These are phyloP conservation scores for Grosmannia penicillata DNA, from an alignment of 2,329 filamentous ascomycete genomes.

Conservation along the genomic window DNA sequence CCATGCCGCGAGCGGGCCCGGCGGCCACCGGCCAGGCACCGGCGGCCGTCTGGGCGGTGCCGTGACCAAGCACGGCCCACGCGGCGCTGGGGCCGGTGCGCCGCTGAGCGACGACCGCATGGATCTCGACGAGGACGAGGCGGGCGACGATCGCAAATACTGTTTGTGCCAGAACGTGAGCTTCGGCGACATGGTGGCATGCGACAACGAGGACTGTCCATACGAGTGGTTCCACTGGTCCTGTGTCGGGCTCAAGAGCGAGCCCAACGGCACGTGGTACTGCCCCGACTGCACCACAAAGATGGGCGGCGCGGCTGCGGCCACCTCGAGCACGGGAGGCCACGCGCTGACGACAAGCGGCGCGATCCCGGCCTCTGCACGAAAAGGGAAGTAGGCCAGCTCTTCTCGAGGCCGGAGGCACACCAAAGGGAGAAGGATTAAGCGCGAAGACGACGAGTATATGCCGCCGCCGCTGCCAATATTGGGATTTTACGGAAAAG, in stretches of 20 bases:
- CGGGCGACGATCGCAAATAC: slow-evolving; percentile 66
- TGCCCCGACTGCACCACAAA: slow-evolving; percentile 46
- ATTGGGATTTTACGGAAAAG: no score
- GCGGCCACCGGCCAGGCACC: neutral
- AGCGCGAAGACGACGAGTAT: no score
- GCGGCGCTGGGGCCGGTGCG: slow-evolving; percentile 10
- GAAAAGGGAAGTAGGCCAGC: no score
- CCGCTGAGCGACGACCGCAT: slow-evolving; percentile 34
- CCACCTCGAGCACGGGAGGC: slow-evolving; percentile 14
- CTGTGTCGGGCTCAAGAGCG: slow-evolving; percentile 53
- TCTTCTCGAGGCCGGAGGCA: no score
- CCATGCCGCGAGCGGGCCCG: no score
- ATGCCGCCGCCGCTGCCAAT: neutral
- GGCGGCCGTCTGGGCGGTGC: slow-evolving; percentile 1
- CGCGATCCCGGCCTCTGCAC: no score
- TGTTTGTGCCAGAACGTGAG: slow-evolving; percentile 73
- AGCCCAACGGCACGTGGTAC: slow-evolving; percentile 54
- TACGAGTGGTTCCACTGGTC: slow-evolving; percentile 85
- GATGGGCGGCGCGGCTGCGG: slow-evolving; percentile 21
- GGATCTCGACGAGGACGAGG: slow-evolving; percentile 51
- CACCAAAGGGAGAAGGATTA: no score
- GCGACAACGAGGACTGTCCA: slow-evolving; percentile 68
- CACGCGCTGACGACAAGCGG: no score
- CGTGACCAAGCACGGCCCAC: slow-evolving; percentile 4
- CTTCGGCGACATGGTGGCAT: slow-evolving; percentile 80